Evolutionary conservation across 495 filamentous ascomycete species (phyloP), one percentile per base, ranked within the genome.

Genomic region (Aspergillus ellipticus): DNA sequence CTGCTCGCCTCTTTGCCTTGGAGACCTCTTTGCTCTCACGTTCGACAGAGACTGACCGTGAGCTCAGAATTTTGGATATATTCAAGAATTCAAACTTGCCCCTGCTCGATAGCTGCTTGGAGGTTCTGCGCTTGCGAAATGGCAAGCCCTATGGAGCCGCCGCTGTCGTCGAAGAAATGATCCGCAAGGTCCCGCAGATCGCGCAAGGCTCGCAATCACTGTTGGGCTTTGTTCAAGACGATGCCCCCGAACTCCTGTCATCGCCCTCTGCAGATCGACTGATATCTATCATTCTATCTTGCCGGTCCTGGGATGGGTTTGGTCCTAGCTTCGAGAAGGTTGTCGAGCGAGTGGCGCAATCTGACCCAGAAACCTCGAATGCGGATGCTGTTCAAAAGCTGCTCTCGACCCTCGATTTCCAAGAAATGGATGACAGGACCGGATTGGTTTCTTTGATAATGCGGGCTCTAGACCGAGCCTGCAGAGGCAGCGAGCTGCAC

Each of bases 101-200:
- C 4, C 72, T 88, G 43, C 64, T 87, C 11, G 65, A 71, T 28
- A 71, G 71, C 39, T 81, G 83, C 49, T 54, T 84, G 13, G 60
- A 77, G 16, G 66, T 82, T 3, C 54, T 87, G 15, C 71, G 69
- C 39, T 72, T 72, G 22, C 76, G 88, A 46, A 89, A 92, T 58
- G 90, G 89, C 42, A 94, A 94, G 62, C 88, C 90, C 0, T 96
- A 89, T 61, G 89, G 87, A 13, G 87, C 87, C 13, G 89, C 91
- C 17, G 81, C 80, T 5, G 76, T 84, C 3, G 63, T 94, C 3
- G 76, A 82, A 55, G 70, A 76, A 39, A 75, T 73, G 50, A 59
- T 79, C 41, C 67, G 70, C 41, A 67, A 59, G n/a, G 63, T 82
- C 19, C 73, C 77, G 0, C 70, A 69, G 17, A 54, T 79, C 28